Evolutionary conservation across 768 basidiomycete species (phyloP), one percentile per base, ranked within the genome.

Genomic region (Termitomyces sp.): DNA sequence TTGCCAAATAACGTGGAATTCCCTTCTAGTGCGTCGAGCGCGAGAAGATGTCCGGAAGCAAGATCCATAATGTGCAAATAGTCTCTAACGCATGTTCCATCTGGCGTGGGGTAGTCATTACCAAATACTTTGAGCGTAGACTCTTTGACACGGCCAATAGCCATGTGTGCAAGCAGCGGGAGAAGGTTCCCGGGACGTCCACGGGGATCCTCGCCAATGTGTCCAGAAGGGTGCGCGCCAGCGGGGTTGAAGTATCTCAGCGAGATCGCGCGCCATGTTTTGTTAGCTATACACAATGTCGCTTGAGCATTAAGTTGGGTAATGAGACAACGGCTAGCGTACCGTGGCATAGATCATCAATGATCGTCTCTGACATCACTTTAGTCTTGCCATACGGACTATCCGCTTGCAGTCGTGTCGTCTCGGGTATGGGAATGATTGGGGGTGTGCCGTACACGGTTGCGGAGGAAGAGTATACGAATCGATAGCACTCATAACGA

Each of bases 231-330:
- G 72, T 98, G 96, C 1, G 96, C 95, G n/a, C 97, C 97, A 39
- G 93, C 97, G 62, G 97, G 97, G 73, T 99, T 99, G 89, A 99
- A 99, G 75, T 98, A 99, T 57, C 97, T 84, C 63, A 98, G 78
- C 47, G 92, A 91, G 68, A 97, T 84, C 0, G 86, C 91, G 39
- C 85, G 78, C 91, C 92, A 96, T 63, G 75, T 78, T 62, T 78
- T 70, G 66, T 92, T 84, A 58, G 93, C 91, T 91, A 70, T 49
- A 47, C n/a, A 36, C 27, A 27, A 33, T 34, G 33, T 57, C 34
- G 39, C 24, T n/a, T 37, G 34, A 27, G 33, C 54, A 20, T 18
- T 9, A 20, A 54, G 36, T 59, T 46, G 56, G 37, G 57, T 51
- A 42, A 45, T 34, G 39, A 42, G 49, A 15, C 58, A 53, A 55